Evolutionary conservation across 2,329 filamentous ascomycete species (phyloP).

Genomic region (Lachnellula willkommii): DNA sequence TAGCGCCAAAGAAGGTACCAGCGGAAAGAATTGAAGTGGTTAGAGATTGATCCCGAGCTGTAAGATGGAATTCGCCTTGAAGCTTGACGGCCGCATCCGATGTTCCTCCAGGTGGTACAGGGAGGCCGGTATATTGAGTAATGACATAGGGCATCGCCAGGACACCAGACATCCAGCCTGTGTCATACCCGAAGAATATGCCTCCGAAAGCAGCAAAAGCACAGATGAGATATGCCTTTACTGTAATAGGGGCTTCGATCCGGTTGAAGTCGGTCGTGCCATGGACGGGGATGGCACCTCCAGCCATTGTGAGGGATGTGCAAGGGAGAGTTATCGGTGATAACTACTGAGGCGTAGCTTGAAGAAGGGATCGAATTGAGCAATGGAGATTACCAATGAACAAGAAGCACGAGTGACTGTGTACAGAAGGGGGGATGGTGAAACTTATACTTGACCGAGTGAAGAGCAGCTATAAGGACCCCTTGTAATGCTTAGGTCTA

Average conservation of each 20-base stretch:
- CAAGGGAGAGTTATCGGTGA: no score
- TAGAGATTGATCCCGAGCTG: slow-evolving; percentile 36
- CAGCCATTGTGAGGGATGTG: slow-evolving; percentile 2
- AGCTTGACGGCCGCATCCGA: slow-evolving; percentile 9
- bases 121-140: slow-evolving; percentile 20
- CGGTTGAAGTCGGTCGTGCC: slow-evolving; percentile 55
- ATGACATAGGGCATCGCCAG: slow-evolving; percentile 42
- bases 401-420: no score
- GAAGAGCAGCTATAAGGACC: no score
- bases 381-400: no score
- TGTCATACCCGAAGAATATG: slow-evolving; percentile 59
- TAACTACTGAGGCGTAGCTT: no score
- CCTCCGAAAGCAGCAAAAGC: slow-evolving; percentile 66
- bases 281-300: background rate
- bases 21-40: slow-evolving; percentile 54
- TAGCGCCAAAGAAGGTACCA: slow-evolving; percentile 75
- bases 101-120: slow-evolving; percentile 16
- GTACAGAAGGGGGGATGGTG: no score
- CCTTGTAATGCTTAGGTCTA: no score
- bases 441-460: no score
- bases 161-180: slow-evolving; percentile 64
- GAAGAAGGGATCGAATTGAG: no score
- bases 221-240: slow-evolving; percentile 57
- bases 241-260: slow-evolving; percentile 63
- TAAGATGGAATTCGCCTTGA: slow-evolving; percentile 29